A percentile compares a stretch with the other conserved stretches of the same genome.
These are phyloP conservation scores for Boletus semigastroideus DNA, from an alignment of 1,284 basidiomycete genomes.

Conservation along the genomic window DNA sequence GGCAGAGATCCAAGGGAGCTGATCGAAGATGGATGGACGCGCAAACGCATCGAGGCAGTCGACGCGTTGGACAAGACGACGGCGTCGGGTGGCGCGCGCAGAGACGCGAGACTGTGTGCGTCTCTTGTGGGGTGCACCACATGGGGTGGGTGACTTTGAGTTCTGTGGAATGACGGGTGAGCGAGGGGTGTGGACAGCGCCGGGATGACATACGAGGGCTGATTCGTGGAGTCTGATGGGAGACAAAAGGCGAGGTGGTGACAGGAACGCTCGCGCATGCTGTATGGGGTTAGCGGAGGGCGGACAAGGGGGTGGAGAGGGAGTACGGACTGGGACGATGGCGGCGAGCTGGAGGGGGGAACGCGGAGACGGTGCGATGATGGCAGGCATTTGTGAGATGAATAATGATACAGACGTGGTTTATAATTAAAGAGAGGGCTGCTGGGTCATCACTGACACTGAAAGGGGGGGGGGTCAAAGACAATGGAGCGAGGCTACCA, in stretches of 20 bases:
- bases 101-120: constrained; percentile 21
- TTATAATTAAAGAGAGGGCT: constrained; percentile 20
- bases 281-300: constrained; percentile 10
- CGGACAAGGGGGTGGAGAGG: not conserved
- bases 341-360: constrained; percentile 15
- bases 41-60: constrained; percentile 34
- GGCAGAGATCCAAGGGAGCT: constrained; percentile 60
- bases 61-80: constrained; percentile 35
- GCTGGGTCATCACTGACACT: constrained; percentile 17
- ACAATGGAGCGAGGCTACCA: constrained; percentile 30
- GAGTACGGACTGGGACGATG: constrained; percentile 12
- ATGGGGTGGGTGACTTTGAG: constrained; percentile 40
- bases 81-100: constrained; percentile 35
- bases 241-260: constrained; percentile 34
- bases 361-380: constrained; percentile 33
- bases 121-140: constrained; percentile 34
- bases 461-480: constrained; percentile 22
- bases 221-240: constrained; percentile 31
- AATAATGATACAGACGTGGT: constrained; percentile 27
- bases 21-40: constrained; percentile 46
- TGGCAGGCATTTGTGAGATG: constrained; percentile 28
- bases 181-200: not conserved
- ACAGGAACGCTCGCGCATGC: constrained; percentile 16
- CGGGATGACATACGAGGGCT: constrained; percentile 23
- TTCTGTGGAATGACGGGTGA: constrained; percentile 29